Evolutionary conservation across 2,329 filamentous ascomycete genomes (phyloP).

Genomic region (Monosporascus sp.): DNA sequence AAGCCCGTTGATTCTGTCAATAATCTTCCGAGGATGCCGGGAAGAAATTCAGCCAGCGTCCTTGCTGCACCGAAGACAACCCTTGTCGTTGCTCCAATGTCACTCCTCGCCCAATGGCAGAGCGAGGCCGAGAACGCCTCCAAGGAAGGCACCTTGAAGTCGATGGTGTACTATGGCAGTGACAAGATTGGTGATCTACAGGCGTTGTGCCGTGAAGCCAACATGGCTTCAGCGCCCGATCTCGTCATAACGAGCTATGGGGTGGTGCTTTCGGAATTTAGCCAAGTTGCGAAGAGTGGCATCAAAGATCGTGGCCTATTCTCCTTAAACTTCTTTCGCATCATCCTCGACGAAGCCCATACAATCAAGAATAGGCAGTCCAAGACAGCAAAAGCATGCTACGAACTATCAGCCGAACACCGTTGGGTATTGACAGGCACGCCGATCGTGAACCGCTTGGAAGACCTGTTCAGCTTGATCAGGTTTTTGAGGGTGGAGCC

Average conservation of each 20-base stretch:
- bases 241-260: constrained; percentile 95
- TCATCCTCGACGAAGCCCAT: constrained; percentile 94
- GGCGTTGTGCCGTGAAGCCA: constrained; percentile 69
- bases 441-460: constrained; percentile 91
- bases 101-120: constrained; percentile 92
- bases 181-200: constrained; percentile 79
- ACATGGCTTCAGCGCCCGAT: constrained; percentile 72
- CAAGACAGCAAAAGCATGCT: constrained; percentile 93
- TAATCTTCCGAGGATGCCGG: constrained; percentile 56
- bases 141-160: constrained; percentile 72
- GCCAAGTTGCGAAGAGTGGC: constrained; percentile 63
- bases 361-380: constrained; percentile 85
- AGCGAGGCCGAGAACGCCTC: constrained; percentile 92
- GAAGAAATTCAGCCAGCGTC: constrained; percentile 45
- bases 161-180: constrained; percentile 84
- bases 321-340: constrained; percentile 86
- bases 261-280: constrained; percentile 83
- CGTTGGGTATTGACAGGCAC: constrained; percentile 94
- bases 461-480: constrained; percentile 90
- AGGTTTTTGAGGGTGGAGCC: constrained; percentile 91
- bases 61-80: constrained; percentile 80
- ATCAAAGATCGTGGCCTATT: constrained; percentile 72
- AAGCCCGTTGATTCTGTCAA: constrained; percentile 43
- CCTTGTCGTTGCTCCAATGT: constrained; percentile 94
- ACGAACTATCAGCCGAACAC: constrained; percentile 78